A percentile compares a stretch with the other conserved stretches of the same genome.
phyloP scores from a whole-genome alignment of 192 early-diverging fungal genomes.

The Podila epicladia region DNA sequence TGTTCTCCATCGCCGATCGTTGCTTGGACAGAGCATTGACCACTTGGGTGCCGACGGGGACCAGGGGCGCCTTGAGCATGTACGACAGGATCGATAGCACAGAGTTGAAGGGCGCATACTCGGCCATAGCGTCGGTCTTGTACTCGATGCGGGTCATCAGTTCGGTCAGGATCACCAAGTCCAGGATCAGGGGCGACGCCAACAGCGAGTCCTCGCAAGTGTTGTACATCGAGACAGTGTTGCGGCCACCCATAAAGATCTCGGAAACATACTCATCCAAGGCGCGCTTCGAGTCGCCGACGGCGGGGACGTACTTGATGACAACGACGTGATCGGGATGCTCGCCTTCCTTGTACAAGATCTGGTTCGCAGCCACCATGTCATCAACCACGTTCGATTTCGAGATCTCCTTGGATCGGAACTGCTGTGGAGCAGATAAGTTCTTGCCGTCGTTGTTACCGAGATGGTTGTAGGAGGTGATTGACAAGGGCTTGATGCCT shows the following conservation, averaged over 20 bases:
- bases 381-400: constrained; percentile 99
- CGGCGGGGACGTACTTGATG: constrained; percentile 98
- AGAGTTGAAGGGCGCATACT: constrained; percentile 91
- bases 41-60: constrained; percentile 92
- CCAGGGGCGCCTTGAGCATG: constrained; percentile 99
- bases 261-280: constrained; percentile 98
- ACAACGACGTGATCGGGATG: constrained; percentile 86
- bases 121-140: constrained; percentile 77
- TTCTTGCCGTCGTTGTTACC: constrained; percentile 99
- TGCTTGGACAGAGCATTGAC: constrained; percentile 97
- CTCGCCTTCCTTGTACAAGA: constrained; percentile 87
- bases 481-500: constrained; percentile 97
- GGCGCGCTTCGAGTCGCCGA: constrained; percentile 98
- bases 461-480: constrained; percentile 97
- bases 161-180: constrained; percentile 94
- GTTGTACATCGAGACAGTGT: constrained; percentile 97
- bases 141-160: constrained; percentile 97
- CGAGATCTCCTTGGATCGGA: constrained; percentile 99
- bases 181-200: constrained; percentile 97
- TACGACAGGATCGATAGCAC: constrained; percentile 89
- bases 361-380: constrained; percentile 95
- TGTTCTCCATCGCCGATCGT: constrained; percentile 96
- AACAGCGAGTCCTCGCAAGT: constrained; percentile 99
- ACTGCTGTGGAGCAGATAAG: constrained; percentile 96
- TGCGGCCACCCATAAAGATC: constrained; percentile 98